Evolutionary conservation across 768 basidiomycete species (phyloP).

Genomic region (Wakefieldia striispora): DNA sequence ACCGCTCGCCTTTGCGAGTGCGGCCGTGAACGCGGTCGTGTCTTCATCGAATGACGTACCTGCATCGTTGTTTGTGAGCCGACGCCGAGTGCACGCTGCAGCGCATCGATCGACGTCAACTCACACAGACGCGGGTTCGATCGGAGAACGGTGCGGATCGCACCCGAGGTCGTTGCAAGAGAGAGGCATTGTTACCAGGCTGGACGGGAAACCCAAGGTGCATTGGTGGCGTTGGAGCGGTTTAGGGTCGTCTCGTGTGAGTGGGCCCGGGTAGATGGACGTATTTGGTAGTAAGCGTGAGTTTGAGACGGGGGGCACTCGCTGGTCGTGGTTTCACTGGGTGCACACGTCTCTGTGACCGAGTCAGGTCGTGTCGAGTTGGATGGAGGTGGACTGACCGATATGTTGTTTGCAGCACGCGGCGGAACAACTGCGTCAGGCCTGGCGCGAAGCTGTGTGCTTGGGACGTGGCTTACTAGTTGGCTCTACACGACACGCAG

Average conservation of each 20-base stretch:
- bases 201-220: constrained; percentile 72
- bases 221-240: constrained; percentile 69
- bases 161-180: no score
- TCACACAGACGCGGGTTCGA: no score
- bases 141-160: no score
- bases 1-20: no score
- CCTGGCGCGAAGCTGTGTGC: background rate
- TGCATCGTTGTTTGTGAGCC: no score
- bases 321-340: no score
- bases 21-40: no score
- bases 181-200: constrained; percentile 44
- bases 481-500: constrained; percentile 57
- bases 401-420: constrained; percentile 75
- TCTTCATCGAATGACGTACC: no score
- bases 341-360: background rate
- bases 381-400: constrained; percentile 46
- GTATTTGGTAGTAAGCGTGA: constrained; percentile 62
- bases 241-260: constrained; percentile 85
- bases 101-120: no score
- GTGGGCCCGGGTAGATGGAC: constrained; percentile 75
- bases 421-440: constrained; percentile 65
- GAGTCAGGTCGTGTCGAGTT: background rate
- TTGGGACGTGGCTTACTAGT: constrained; percentile 56
- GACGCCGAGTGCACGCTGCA: no score
- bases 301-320: no score